These are phyloP conservation scores for Dujonia santamariae DNA, from an alignment of 1,139 yeast genomes.

Conservation along the genomic window DNA sequence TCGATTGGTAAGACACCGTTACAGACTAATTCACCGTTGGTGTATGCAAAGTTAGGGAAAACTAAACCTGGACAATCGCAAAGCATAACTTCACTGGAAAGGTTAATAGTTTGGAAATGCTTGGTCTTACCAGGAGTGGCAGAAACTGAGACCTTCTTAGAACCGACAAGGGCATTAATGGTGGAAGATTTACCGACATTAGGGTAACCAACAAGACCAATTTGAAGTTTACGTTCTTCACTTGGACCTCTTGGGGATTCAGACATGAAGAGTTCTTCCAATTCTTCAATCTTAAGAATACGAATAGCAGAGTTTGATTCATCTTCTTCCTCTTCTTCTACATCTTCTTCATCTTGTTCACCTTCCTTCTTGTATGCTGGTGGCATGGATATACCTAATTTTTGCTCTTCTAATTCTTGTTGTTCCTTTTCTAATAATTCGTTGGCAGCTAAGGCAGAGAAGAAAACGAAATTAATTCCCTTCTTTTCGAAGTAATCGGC, in stretches of 20 bases:
- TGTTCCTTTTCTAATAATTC: slow-evolving; percentile 61
- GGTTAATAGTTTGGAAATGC: slow-evolving; percentile 94
- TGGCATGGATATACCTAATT: slow-evolving; percentile 1
- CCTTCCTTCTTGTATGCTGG: slow-evolving; percentile 16
- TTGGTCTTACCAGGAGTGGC: slow-evolving; percentile 99
- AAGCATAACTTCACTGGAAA: slow-evolving; percentile 76
- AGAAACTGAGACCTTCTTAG: slow-evolving; percentile 95
- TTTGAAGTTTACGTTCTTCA: slow-evolving; percentile 65
- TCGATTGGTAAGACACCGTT: slow-evolving; percentile 98
- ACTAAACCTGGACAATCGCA: slow-evolving; percentile 99
- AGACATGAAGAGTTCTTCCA: slow-evolving; percentile 75
- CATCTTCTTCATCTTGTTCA: slow-evolving; percentile 15
- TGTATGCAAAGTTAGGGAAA: slow-evolving; percentile 95
- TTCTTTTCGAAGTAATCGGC: slow-evolving; percentile 71
- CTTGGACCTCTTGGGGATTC: slow-evolving; percentile 69
- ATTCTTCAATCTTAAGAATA: slow-evolving; percentile 78
- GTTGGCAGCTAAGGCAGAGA: slow-evolving; percentile 86
- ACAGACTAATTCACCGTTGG: slow-evolving; percentile 95
- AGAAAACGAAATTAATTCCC: slow-evolving; percentile 82
- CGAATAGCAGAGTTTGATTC: slow-evolving; percentile 31
- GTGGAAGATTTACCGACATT: slow-evolving; percentile 97
- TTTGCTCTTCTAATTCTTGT: slow-evolving; percentile 33
- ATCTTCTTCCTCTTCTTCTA: slow-evolving; percentile 14
- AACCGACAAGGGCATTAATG: slow-evolving; percentile 90
- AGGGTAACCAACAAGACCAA: slow-evolving; percentile 96